phyloP scores from a whole-genome alignment of 768 basidiomycete genomes.

The Fibroporia radiculosa region DNA sequence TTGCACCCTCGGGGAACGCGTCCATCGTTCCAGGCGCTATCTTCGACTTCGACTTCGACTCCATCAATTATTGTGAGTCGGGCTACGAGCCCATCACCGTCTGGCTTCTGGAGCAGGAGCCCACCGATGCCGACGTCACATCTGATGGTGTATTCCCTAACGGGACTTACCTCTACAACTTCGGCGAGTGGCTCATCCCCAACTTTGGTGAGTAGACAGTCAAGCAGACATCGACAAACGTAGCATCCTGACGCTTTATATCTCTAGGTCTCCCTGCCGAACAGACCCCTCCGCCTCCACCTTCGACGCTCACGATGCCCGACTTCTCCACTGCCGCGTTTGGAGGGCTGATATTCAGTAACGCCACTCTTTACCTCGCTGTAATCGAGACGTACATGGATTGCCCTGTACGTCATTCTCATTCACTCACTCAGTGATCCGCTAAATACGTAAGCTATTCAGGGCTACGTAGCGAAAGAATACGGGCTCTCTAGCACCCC shows the following conservation, averaged over 20 bases:
- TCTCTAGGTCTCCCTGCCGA: conserved; percentile 11
- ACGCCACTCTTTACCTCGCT: conserved; percentile 10
- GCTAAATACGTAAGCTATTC: not conserved
- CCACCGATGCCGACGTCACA: conserved; percentile 7
- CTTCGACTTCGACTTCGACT: conserved; percentile 13
- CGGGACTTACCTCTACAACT: conserved; percentile 12
- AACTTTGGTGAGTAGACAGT: conserved; percentile 13
- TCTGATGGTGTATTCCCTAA: conserved; percentile 8
- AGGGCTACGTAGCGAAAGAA: conserved; percentile 8
- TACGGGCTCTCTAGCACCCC: conserved; percentile 12
- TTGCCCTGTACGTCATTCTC: conserved; percentile 11
- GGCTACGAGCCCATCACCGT: conserved; percentile 15
- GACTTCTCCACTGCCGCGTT: not conserved
- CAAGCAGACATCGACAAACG: not conserved
- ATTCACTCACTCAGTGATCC: not conserved
- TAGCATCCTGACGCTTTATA: not conserved
- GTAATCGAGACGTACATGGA: conserved; percentile 14
- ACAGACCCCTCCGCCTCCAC: conserved; percentile 9
- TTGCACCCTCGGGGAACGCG: conserved; percentile 4
- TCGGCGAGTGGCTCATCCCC: conserved; percentile 13
- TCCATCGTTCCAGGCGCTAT: conserved; percentile 6
- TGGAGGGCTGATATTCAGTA: not conserved
- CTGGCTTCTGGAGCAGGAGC: conserved; percentile 8
- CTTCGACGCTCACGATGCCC: conserved; percentile 9
- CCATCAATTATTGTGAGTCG: conserved; percentile 13